Percentiles rank a stretch among this genome's conserved stretches.
These are phyloP conservation scores for Piper betle DNA, from an alignment of 164 flowering plant genomes.

Conservation along the genomic window DNA sequence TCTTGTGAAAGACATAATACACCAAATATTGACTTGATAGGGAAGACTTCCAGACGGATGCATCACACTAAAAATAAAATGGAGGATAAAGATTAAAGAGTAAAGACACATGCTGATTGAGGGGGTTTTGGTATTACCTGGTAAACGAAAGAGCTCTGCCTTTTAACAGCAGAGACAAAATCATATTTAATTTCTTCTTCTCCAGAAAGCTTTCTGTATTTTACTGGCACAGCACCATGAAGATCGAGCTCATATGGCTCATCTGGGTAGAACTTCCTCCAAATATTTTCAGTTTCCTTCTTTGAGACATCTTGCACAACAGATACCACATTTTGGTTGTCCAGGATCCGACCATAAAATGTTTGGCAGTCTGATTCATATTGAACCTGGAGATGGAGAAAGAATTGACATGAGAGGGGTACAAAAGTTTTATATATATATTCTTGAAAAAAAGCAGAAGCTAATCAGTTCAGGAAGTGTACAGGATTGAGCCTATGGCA, in stretches of 20 bases:
- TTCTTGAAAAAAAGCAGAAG: too few relatives aligned
- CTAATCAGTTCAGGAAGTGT: conserved; percentile 7
- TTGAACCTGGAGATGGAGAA: not conserved
- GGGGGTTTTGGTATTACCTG: conserved; percentile 38
- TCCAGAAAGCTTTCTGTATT: conserved; percentile 11
- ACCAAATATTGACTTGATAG: too few relatives aligned
- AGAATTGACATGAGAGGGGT: not conserved
- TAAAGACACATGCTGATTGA: not conserved
- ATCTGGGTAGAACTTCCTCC: not conserved
- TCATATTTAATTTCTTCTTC: conserved; percentile 51
- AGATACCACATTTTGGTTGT: not conserved
- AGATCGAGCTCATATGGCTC: conserved; percentile 44
- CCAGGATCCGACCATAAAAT: not conserved
- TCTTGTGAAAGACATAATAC: too few relatives aligned
- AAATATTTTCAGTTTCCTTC: not conserved
- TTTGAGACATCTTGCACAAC: not conserved
- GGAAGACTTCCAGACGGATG: not conserved
- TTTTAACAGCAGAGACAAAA: conserved; percentile 59
- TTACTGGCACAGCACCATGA: conserved; percentile 8
- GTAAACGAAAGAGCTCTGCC: conserved; percentile 78
- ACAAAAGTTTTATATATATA: too few relatives aligned
- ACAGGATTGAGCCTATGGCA: conserved; percentile 98
- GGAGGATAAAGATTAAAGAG: not conserved
- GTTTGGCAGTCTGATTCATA: not conserved
- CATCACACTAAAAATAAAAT: too few relatives aligned